Evolutionary conservation across 2,329 filamentous ascomycete genomes (phyloP).

Genomic region (Celoporthe dispersa): DNA sequence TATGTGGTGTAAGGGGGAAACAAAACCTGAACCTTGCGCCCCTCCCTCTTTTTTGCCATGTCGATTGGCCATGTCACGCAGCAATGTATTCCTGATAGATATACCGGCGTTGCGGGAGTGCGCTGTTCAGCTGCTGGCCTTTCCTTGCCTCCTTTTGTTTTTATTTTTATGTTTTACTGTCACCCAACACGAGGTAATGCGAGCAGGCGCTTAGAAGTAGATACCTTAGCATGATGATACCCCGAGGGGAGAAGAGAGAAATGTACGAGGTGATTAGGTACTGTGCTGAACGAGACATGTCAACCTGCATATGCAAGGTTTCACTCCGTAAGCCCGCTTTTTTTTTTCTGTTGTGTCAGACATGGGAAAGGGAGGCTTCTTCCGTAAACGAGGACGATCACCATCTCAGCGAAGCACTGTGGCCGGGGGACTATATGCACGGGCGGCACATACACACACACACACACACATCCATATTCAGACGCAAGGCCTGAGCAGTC

Average conservation of each 20-base stretch:
- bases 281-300: background rate
- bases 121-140: background rate
- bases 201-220: slow-evolving; percentile 10
- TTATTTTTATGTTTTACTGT: background rate
- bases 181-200: slow-evolving; percentile 4
- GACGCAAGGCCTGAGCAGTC: background rate
- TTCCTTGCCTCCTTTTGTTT: too few species aligned
- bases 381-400: background rate
- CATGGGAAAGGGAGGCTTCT: background rate
- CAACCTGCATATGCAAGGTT: background rate
- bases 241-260: slow-evolving; percentile 15
- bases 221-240: slow-evolving; percentile 28
- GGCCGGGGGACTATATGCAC: background rate
- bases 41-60: too few species aligned
- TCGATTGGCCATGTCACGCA: background rate
- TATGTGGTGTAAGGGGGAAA: background rate
- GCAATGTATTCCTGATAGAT: background rate
- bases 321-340: background rate
- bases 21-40: too few species aligned
- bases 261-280: slow-evolving; percentile 4
- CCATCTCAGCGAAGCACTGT: background rate
- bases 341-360: background rate
- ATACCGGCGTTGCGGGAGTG: background rate
- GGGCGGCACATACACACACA: background rate
- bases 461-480: background rate